Base-by-base conservation (phyloP, 352 stramenopile genomes). In the Globisporangium irregulare region DNA sequence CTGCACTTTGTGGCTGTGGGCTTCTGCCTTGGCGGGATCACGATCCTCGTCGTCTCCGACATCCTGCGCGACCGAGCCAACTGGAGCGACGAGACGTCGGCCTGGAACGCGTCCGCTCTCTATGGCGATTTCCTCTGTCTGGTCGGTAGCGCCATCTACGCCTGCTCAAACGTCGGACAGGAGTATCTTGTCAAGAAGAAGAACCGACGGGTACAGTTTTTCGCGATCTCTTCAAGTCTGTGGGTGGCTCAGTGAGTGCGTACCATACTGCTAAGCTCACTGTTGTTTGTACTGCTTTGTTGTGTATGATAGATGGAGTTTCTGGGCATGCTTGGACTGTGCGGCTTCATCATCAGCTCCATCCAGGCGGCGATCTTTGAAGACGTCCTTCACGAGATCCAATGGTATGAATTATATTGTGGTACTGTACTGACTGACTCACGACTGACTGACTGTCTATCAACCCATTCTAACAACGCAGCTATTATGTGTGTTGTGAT, bases 71-170 rank as follows among this genome's bases (percentile, higher is more conserved):
- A 87, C 54, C 59, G 70, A 38, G 69, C 73, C 46, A 65, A 54
- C 32, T 18, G 10, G 54, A 54, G n/a, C 20, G 58, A 69, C 5
- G 48, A 71, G 20, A 18, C 53, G 9, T 43, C 15, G 18, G 56
- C n/a, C 32, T 81, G 70, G 67, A 66, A 79, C 43, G 59, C 70
- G 27, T 89, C 81, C 10, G 79, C 87, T 18, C 62, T 96, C 22
- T 90, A 91, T 51, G 97, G 97, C 38, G 97, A 99, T 64, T 72
- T 93, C 32, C 69, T 99, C 4, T 98, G 90, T 63, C 70, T 99
- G 24, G 36, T 96, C 0, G 97, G 95, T 25, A 93, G 94, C 48
- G 78, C 80, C 18, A 82, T 98, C 27, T 99, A 98, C 70, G 87
- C 97, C 14, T 88, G 81, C 53, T 93, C 84, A 7, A 99, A 99